phyloP scores from a whole-genome alignment of 805 yeast genomes.

The Candida hispaniensis region DNA sequence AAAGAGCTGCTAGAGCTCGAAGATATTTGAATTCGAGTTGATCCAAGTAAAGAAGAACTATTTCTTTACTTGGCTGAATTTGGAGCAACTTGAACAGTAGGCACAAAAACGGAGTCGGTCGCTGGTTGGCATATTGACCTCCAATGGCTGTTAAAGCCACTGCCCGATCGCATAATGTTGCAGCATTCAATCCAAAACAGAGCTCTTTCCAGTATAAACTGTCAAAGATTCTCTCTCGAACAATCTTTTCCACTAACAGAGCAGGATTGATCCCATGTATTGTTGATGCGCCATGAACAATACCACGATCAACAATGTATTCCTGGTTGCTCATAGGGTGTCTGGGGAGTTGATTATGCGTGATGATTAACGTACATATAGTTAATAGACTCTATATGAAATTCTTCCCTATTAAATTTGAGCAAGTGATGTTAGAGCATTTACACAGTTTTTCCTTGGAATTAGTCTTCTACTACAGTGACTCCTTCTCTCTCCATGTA shows the following conservation, averaged over 20 bases:
- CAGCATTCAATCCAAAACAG: slow-evolving; percentile 42
- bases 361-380: no score
- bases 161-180: slow-evolving; percentile 40
- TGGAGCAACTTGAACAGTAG: slow-evolving; percentile 68
- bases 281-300: slow-evolving; percentile 23
- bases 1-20: slow-evolving; percentile 58
- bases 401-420: no score
- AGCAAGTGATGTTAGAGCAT: no score
- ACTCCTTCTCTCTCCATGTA: no score
- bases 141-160: slow-evolving; percentile 42
- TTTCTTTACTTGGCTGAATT: slow-evolving; percentile 53
- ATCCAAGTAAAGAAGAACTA: slow-evolving; percentile 41
- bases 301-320: slow-evolving; percentile 25
- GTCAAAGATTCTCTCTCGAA: slow-evolving; percentile 46
- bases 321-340: no score
- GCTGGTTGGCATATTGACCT: slow-evolving; percentile 42
- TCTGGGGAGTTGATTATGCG: no score
- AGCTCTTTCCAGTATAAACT: slow-evolving; percentile 47
- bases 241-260: slow-evolving; percentile 46
- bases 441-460: no score
- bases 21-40: slow-evolving; percentile 72
- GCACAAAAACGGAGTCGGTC: slow-evolving; percentile 67
- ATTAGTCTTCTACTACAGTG: no score
- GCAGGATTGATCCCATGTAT: slow-evolving; percentile 40
- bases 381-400: no score